phyloP scores from a whole-genome alignment of 306 rosid genomes.

The Begonia loranthoides region DNA sequence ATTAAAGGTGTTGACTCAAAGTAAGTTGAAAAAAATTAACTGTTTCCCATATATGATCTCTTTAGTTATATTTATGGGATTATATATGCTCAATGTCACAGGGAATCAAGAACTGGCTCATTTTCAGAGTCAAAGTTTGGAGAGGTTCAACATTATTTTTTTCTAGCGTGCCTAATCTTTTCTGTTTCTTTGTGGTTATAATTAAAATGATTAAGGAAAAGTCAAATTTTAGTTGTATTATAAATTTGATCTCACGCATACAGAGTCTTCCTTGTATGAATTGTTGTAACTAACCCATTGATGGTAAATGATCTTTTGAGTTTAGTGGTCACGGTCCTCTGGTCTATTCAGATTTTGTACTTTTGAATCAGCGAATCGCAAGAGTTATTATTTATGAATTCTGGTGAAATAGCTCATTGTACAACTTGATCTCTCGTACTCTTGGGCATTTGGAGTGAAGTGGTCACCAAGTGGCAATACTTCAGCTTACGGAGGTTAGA shows the following conservation, averaged over 20 bases:
- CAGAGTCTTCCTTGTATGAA: too few species aligned
- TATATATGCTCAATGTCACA: slow-evolving; percentile 33
- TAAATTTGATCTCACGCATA: too few species aligned
- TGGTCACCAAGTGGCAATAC: slow-evolving; percentile 98
- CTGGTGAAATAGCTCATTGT: slow-evolving; percentile 61
- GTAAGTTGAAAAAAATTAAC: slow-evolving; percentile 33
- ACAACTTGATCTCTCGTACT: slow-evolving; percentile 83
- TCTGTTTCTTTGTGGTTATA: background rate
- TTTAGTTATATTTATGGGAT: slow-evolving; percentile 7
- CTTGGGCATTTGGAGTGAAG: slow-evolving; percentile 94
- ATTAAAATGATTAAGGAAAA: background rate
- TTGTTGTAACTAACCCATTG: too few species aligned
- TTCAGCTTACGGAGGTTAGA: slow-evolving; percentile 86
- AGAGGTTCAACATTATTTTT: slow-evolving; percentile 44
- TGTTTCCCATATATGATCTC: background rate
- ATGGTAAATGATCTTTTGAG: too few species aligned
- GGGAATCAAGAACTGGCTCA: slow-evolving; percentile 65
- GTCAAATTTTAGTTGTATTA: too few species aligned
- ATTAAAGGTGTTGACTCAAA: slow-evolving; percentile 86
- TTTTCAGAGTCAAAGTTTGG: slow-evolving; percentile 80
- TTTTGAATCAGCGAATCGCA: background rate
- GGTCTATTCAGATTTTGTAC: background rate
- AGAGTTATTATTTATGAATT: slow-evolving; percentile 8
- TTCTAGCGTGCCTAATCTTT: too few species aligned
- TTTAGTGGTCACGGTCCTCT: too few species aligned